Percentiles rank a stretch among this genome's conserved stretches.
These are phyloP conservation scores for Trapa incisa DNA, from an alignment of 345 rosid species.

Conservation along the genomic window DNA sequence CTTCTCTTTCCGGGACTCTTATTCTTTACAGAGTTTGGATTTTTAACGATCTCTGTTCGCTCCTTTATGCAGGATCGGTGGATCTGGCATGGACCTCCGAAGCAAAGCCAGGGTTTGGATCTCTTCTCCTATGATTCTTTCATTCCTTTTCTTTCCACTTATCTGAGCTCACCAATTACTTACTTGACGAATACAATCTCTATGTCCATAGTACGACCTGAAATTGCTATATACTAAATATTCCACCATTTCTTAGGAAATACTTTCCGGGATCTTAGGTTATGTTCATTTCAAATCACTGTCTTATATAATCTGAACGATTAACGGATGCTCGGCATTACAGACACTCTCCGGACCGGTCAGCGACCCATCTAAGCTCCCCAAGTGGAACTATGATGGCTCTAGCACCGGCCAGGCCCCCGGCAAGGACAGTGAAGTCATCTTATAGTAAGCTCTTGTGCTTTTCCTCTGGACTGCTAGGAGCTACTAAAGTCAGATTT, in stretches of 20 bases:
- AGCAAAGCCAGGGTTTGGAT: constrained; percentile 29
- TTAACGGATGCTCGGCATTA: too few relatives aligned
- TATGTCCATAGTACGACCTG: background rate
- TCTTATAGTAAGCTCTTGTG: constrained; percentile 46
- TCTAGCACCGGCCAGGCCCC: constrained; percentile 92
- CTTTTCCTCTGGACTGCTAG: background rate
- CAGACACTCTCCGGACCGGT: constrained; percentile 62
- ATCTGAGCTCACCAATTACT: background rate
- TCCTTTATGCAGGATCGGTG: constrained; percentile 24
- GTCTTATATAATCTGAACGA: background rate
- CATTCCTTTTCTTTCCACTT: background rate
- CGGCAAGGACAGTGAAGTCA: constrained; percentile 90
- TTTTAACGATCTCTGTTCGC: background rate
- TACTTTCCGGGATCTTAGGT: background rate
- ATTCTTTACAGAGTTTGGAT: background rate
- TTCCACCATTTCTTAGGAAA: background rate
- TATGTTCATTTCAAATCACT: background rate
- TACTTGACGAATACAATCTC: background rate
- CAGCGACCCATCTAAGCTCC: constrained; percentile 48
- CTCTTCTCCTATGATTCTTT: background rate
- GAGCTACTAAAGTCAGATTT: background rate
- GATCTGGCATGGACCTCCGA: constrained; percentile 33
- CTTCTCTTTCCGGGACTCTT: background rate
- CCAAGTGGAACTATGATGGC: constrained; percentile 81
- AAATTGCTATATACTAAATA: background rate